Evolutionary conservation across 768 basidiomycete genomes (phyloP).

Genomic region (Auricularia cornea): DNA sequence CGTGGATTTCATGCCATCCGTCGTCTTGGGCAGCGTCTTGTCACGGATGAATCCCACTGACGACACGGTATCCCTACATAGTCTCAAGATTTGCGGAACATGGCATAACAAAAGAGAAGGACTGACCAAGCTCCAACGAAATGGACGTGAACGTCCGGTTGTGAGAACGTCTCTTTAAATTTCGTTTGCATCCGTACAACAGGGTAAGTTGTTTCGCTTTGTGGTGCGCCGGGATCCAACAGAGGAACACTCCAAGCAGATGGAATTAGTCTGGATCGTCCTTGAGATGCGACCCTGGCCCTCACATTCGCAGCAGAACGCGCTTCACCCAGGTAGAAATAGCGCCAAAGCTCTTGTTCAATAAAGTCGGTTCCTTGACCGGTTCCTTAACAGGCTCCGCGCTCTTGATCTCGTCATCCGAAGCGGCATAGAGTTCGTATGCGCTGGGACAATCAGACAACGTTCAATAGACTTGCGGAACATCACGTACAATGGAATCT

Average conservation of each 20-base stretch:
- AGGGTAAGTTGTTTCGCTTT: too few relatives aligned
- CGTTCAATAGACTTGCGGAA: not conserved
- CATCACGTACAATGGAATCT: slow-evolving; percentile 29
- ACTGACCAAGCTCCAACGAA: slow-evolving; percentile 38
- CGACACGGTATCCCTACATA: not conserved
- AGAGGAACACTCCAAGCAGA: too few relatives aligned
- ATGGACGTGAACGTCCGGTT: slow-evolving; percentile 30
- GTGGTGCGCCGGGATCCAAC: too few relatives aligned
- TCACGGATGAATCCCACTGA: not conserved
- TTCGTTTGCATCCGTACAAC: too few relatives aligned
- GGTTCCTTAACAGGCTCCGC: not conserved
- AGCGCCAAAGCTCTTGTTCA: too few relatives aligned
- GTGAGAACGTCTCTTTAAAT: slow-evolving; percentile 32
- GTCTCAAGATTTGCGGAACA: not conserved
- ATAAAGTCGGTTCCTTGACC: too few relatives aligned
- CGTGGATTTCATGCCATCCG: not conserved
- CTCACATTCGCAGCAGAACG: too few relatives aligned
- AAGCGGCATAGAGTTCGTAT: slow-evolving; percentile 30
- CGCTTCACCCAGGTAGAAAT: too few relatives aligned
- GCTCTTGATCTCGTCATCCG: slow-evolving; percentile 16
- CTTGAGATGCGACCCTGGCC: too few relatives aligned
- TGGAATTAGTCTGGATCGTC: too few relatives aligned
- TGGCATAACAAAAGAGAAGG: not conserved
- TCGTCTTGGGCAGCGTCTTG: not conserved
- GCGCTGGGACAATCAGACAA: slow-evolving; percentile 20